Percentiles rank a stretch among this genome's conserved stretches.
Evolutionary conservation across 2,329 filamentous ascomycete species (phyloP).

Genomic region (Zasmidium angulare): DNA sequence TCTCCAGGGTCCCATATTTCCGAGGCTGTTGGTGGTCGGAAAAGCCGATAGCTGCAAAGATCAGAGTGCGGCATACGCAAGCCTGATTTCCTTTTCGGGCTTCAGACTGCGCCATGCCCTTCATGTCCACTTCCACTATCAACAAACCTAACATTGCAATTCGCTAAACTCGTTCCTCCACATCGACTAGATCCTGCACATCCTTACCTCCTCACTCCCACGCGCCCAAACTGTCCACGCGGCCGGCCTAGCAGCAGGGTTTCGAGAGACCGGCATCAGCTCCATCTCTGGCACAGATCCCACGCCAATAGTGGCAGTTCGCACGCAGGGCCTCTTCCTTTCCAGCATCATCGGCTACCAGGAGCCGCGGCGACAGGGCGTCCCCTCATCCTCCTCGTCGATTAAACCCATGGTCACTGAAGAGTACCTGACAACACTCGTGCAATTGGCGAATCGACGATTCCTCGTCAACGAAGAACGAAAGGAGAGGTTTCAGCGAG

Average conservation of each 20-base stretch:
- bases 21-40: too few relatives aligned
- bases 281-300: slow-evolving; percentile 18
- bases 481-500: slow-evolving; percentile 62
- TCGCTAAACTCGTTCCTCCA: too few relatives aligned
- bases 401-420: slow-evolving; percentile 61
- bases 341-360: slow-evolving; percentile 74
- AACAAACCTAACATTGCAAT: too few relatives aligned
- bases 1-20: neutral
- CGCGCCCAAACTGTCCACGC: slow-evolving; percentile 75
- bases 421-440: slow-evolving; percentile 65
- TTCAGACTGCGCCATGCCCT: neutral
- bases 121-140: neutral
- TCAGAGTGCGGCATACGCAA: too few relatives aligned
- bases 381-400: slow-evolving; percentile 32
- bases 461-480: slow-evolving; percentile 69
- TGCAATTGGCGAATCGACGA: slow-evolving; percentile 70
- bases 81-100: neutral
- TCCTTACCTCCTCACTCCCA: slow-evolving; percentile 72
- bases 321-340: slow-evolving; percentile 77
- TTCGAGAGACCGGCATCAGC: slow-evolving; percentile 80
- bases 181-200: slow-evolving; percentile 69
- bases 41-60: too few relatives aligned
- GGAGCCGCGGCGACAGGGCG: slow-evolving; percentile 10
- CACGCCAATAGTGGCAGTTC: slow-evolving; percentile 78
- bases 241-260: slow-evolving; percentile 77